Percentiles rank a stretch among this genome's conserved stretches.
Conservation (phyloP, 768 basidiomycete genomes). For the Kwoniella europaea region DNA sequence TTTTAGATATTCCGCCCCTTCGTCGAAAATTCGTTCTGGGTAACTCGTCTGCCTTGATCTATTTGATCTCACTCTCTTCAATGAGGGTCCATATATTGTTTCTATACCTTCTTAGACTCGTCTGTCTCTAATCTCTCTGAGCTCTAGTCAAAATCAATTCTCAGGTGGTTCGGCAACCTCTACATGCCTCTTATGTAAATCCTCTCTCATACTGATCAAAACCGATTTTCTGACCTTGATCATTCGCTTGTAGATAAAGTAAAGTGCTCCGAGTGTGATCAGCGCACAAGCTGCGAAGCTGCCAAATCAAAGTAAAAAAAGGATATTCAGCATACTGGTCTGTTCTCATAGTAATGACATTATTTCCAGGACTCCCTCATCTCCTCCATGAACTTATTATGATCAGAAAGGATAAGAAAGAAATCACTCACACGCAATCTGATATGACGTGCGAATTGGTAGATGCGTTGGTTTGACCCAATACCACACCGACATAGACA, state of each 20-base stretch:
- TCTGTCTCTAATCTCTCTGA: neutral
- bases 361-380: too few species aligned
- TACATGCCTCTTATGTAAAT: constrained; percentile 27
- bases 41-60: neutral
- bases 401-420: too few species aligned
- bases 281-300: constrained; percentile 67
- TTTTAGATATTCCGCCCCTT: too few species aligned
- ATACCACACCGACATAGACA: constrained; percentile 45
- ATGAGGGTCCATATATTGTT: too few species aligned
- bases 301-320: too few species aligned
- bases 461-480: constrained; percentile 55
- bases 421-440: constrained; percentile 63
- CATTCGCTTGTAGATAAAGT: constrained; percentile 75
- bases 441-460: constrained; percentile 69
- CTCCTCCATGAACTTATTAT: too few species aligned
- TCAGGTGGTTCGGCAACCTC: constrained; percentile 17
- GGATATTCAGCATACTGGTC: too few species aligned
- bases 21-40: neutral
- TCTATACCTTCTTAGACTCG: too few species aligned
- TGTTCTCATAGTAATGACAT: too few species aligned
- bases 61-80: neutral
- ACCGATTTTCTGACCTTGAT: constrained; percentile 59
- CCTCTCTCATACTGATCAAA: constrained; percentile 44
- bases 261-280: constrained; percentile 67
- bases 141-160: neutral